A percentile compares a stretch with the other conserved stretches of the same genome.
Evolutionary conservation across 2,329 filamentous ascomycete genomes (phyloP).

Genomic region (Macroventuria anomochaeta): DNA sequence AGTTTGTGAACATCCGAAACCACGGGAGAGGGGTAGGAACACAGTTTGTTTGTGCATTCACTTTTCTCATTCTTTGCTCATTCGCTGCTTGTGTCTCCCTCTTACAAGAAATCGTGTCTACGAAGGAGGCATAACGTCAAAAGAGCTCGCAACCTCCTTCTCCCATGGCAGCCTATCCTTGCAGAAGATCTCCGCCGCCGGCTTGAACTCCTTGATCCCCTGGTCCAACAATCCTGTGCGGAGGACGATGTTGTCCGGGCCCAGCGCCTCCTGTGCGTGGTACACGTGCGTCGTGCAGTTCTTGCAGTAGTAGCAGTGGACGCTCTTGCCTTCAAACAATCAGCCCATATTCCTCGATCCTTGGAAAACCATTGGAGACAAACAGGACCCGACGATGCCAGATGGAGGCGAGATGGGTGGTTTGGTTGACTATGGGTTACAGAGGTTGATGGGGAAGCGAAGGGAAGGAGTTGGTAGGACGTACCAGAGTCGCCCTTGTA

Average conservation of each 20-base stretch:
- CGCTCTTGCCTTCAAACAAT: slow-evolving; percentile 62
- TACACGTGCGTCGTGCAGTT: slow-evolving; percentile 64
- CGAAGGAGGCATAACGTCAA: slow-evolving; percentile 51
- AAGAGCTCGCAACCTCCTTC: slow-evolving; percentile 55
- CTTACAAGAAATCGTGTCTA: too few relatives aligned
- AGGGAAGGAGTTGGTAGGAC: too few relatives aligned
- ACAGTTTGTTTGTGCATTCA: too few relatives aligned
- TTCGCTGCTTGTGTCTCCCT: too few relatives aligned
- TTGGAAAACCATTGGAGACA: too few relatives aligned
- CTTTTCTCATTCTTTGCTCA: too few relatives aligned
- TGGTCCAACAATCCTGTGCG: slow-evolving; percentile 59
- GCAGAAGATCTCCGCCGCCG: slow-evolving; percentile 62
- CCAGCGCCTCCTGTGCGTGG: slow-evolving; percentile 61
- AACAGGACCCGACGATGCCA: too few relatives aligned
- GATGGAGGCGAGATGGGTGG: too few relatives aligned
- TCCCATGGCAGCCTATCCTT: slow-evolving; percentile 61
- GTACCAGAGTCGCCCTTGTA: slow-evolving; percentile 63
- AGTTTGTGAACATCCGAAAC: too few relatives aligned
- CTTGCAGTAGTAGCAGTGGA: slow-evolving; percentile 65
- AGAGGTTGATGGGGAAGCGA: neutral
- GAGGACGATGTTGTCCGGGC: slow-evolving; percentile 59
- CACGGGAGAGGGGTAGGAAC: too few relatives aligned
- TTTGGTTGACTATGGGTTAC: neutral
- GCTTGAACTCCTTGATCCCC: slow-evolving; percentile 55
- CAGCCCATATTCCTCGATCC: too few relatives aligned